phyloP scores from a whole-genome alignment of 2,329 filamentous ascomycete species.

The Beauveria caledonica region DNA sequence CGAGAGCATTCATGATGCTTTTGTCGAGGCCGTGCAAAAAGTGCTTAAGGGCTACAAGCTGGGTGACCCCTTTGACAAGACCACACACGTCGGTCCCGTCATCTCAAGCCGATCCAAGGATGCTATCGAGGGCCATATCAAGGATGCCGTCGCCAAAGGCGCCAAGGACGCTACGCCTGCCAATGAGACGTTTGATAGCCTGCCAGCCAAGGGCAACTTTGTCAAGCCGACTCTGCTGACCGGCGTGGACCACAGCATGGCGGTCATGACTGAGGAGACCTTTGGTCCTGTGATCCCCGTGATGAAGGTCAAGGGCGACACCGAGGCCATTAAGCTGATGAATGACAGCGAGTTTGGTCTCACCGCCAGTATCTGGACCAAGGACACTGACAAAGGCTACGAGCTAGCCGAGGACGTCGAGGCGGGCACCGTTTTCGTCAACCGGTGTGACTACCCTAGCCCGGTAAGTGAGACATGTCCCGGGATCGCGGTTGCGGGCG shows the following conservation, averaged over 20 bases:
- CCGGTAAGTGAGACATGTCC: conserved; percentile 55
- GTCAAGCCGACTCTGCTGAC: conserved; percentile 78
- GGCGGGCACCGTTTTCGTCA: conserved; percentile 93
- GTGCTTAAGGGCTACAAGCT: conserved; percentile 76
- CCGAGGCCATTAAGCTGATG: conserved; percentile 77
- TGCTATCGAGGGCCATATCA: conserved; percentile 68
- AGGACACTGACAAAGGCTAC: conserved; percentile 68
- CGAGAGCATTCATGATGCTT: conserved; percentile 72
- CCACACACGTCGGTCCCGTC: conserved; percentile 80
- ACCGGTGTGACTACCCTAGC: conserved; percentile 84
- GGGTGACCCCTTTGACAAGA: conserved; percentile 75
- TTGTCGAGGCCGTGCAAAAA: conserved; percentile 69
- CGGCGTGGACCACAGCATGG: conserved; percentile 73
- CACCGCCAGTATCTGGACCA: conserved; percentile 96
- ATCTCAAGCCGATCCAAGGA: conserved; percentile 73
- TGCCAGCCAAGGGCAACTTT: conserved; percentile 75
- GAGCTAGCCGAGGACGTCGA: conserved; percentile 74
- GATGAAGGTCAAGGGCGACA: conserved; percentile 74
- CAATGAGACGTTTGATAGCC: conserved; percentile 66
- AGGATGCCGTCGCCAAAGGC: conserved; percentile 74
- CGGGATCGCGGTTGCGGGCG: background rate
- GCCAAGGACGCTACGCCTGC: conserved; percentile 78
- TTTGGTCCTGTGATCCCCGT: conserved; percentile 90
- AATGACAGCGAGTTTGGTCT: conserved; percentile 92
- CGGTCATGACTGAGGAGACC: conserved; percentile 87